A percentile compares a stretch with the other conserved stretches of the same genome.
Evolutionary conservation across 2,329 filamentous ascomycete genomes (phyloP).

Genomic region (Penicillium sp.): DNA sequence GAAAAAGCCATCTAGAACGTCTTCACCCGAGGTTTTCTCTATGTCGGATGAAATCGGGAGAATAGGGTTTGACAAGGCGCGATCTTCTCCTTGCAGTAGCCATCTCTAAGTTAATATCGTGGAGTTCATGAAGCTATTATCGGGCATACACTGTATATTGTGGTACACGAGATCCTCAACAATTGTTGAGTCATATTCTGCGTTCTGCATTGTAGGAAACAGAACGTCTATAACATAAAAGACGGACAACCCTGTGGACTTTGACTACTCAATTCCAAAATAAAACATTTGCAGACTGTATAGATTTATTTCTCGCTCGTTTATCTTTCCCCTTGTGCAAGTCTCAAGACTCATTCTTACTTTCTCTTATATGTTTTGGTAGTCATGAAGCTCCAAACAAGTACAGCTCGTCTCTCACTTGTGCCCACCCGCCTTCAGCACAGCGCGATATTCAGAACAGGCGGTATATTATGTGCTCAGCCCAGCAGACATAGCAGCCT

Average conservation of each 20-base stretch:
- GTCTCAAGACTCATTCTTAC: too few species aligned
- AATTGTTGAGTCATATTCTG: conserved; percentile 1
- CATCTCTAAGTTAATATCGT: background rate
- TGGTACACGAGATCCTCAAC: background rate
- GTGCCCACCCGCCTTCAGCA: background rate
- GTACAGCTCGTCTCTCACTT: background rate
- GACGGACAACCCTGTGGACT: background rate
- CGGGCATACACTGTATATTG: conserved; percentile 6
- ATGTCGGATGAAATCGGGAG: conserved; percentile 6
- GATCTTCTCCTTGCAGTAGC: background rate
- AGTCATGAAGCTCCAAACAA: background rate
- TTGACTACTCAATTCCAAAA: background rate
- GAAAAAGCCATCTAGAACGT: background rate
- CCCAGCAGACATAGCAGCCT: background rate
- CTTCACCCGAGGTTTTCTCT: background rate
- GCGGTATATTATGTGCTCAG: background rate
- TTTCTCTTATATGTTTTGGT: background rate
- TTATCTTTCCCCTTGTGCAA: background rate
- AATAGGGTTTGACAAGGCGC: conserved; percentile 1
- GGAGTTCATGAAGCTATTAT: background rate
- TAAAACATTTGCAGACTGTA: background rate
- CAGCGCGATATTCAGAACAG: background rate
- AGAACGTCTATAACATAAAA: conserved; percentile 4
- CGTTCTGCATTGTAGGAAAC: conserved; percentile 8
- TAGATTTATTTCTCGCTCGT: background rate